A percentile compares a stretch with the other conserved stretches of the same genome.
Conservation (phyloP, 345 rosid species). For the Viola odorata region DNA sequence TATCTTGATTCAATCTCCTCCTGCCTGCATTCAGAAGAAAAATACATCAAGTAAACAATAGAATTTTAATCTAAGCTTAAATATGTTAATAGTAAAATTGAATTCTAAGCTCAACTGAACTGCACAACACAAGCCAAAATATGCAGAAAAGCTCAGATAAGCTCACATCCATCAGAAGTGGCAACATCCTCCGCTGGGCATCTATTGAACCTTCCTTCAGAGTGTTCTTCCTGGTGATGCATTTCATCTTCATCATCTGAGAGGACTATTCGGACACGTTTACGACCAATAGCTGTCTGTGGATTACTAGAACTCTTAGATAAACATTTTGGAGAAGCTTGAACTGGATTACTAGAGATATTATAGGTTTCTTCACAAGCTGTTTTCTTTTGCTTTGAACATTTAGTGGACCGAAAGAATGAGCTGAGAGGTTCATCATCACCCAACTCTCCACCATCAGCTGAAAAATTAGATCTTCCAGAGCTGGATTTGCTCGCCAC, state of each 20-base stretch:
- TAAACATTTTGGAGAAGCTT: constrained; percentile 28
- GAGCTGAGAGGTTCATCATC: constrained; percentile 70
- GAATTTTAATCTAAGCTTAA: constrained; percentile 11
- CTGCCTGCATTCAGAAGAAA: constrained; percentile 29
- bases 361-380: constrained; percentile 22
- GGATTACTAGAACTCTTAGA: constrained; percentile 38
- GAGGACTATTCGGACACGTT: constrained; percentile 61
- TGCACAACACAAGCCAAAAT: background rate
- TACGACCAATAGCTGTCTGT: constrained; percentile 52
- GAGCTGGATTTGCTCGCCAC: constrained; percentile 35
- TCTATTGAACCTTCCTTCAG: constrained; percentile 24
- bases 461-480: constrained; percentile 24
- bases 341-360: constrained; percentile 23
- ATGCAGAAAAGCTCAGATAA: background rate
- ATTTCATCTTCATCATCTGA: constrained; percentile 85
- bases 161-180: constrained; percentile 51
- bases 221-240: constrained; percentile 31
- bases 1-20: constrained; percentile 14
- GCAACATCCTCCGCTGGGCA: constrained; percentile 35
- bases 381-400: constrained; percentile 27
- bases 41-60: constrained; percentile 11
- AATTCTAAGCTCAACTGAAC: background rate
- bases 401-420: constrained; percentile 38
- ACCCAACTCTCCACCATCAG: constrained; percentile 34
- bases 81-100: constrained; percentile 9